Base-by-base conservation (phyloP, 495 filamentous ascomycete genomes). In the Talaromyces stipitatus region DNA sequence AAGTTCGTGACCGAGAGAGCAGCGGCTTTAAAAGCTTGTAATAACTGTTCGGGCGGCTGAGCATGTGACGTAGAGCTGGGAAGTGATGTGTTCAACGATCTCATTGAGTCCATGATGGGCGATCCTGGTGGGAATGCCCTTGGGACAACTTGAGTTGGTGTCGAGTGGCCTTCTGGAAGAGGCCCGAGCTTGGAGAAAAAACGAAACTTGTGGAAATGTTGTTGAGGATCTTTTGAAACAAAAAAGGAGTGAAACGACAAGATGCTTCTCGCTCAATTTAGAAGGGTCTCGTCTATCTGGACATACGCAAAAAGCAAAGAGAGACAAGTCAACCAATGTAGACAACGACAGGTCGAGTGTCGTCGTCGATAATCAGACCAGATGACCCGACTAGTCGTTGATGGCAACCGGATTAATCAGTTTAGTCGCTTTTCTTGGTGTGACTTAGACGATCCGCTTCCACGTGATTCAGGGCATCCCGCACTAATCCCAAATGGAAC, bases 1-100 rank as follows among this genome's bases (percentile, higher is more conserved):
- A 99, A 85, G 60, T 91, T 92, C 47, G 95, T 97, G 53, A 97
- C 92, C 2, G 95, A 95, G 20, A 97, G 77, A 12, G 95, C 95
- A 22, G 95, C 95, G 33, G 86, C 81, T 67, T 88, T 92, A 80
- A 99, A 99, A 54, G 89, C 84, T 53, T 91, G 86, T 47, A 95
- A 81, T 38, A 97, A 83, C 64, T 94, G 80, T 66, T 91, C 89
- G 11, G 87, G 81, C 23, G 86, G 83, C 56, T 89, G 88, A 28
- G 71, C 70, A 22, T 72, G 68, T 29, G 74, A 74, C 54, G 75
- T 77, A 5, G 78, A 74, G 41, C 71, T 72, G 14, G 83, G 83
- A 50, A 89, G 70, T 8, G 85, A 88, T 5, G 79, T 87, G 64
- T 87, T 87, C n/a, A 89, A 72, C 43, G 80, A 83, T 64, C 82